Evolutionary conservation across 2,329 filamentous ascomycete species (phyloP), one percentile per base, ranked within the genome.

Genomic region (Aspergillus sp.): DNA sequence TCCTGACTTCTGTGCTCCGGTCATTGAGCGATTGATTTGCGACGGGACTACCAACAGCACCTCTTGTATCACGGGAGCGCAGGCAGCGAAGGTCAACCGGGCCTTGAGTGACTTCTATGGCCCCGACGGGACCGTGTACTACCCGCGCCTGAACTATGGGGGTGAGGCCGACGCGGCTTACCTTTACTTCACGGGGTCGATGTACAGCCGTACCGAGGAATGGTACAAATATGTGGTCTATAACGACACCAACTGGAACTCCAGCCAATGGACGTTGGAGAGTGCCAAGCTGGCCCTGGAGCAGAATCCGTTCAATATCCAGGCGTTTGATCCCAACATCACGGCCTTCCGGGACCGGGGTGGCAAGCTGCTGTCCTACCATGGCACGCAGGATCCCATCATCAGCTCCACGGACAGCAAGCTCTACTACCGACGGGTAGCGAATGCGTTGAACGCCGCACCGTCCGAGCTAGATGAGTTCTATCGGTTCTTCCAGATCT

Each of bases 331-430:
- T 8, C 81, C 78, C 57, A 80, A 84, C 63, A 68, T 86, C 3
- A 76, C 77, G 0, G 69, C 74, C 0, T 85, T 82, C 74, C 72
- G 78, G 72, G 49, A 71, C 75, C 44, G 74, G 67, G 75, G 76
- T 3, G 75, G 77, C 17, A 80, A 79, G 61, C 68, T 81, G 19
- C 64, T 80, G 38, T 72, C 72, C 54, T 80, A 75, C 63, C 79
- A 81, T 59, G 78, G 78, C 8, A 67, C 72, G n/a, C 71, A 75
- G 57, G 78, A 80, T 57, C 78, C 82, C 11, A 77, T 83, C 42
- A 87, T 86, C 57, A 78, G 82, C 13, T 80, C 80, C 0, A 79
- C 80, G 0, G 78, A 81, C 19, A 82, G 80, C 2, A 77, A 81
- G 8, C 83, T 83, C 68, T 87, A 78, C 67, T 83, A 84, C 70